Evolutionary conservation across 2,329 filamentous ascomycete genomes (phyloP).

Genomic region (Colletotrichum abscissum): DNA sequence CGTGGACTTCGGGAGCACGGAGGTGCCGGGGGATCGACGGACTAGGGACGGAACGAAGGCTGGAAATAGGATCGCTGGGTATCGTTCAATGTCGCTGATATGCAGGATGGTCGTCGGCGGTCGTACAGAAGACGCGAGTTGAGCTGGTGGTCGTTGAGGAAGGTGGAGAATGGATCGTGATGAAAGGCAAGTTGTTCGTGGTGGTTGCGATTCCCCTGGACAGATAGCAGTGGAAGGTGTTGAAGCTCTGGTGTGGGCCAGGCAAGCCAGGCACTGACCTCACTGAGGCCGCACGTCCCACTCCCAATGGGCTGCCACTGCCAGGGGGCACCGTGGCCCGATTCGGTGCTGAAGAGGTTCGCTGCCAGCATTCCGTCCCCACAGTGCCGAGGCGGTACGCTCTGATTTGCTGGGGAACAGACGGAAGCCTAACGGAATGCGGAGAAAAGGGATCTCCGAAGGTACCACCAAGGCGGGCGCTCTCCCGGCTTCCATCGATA

Average conservation of each 20-base stretch:
- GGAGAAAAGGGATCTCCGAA: constrained; percentile 31
- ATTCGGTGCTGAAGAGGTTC: constrained; percentile 28
- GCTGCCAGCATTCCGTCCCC: background rate
- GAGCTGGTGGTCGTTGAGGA: background rate
- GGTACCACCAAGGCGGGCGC: background rate
- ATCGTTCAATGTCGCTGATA: background rate
- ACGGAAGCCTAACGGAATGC: constrained; percentile 5
- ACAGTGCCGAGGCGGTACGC: background rate
- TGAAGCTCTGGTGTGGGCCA: constrained; percentile 33
- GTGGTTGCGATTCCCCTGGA: constrained; percentile 31
- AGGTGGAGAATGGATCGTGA: background rate
- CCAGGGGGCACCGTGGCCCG: constrained; percentile 24
- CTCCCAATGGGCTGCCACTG: constrained; percentile 16
- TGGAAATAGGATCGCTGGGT: background rate
- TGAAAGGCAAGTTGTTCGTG: constrained; percentile 8
- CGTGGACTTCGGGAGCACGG: constrained; percentile 5
- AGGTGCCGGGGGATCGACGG: constrained; percentile 17
- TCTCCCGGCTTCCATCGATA: background rate
- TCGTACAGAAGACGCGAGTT: background rate
- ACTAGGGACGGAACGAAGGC: background rate
- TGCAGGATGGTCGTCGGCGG: background rate
- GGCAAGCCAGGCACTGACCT: constrained; percentile 26
- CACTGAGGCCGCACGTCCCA: constrained; percentile 26
- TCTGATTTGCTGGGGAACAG: constrained; percentile 11
- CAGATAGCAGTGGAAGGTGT: constrained; percentile 25